phyloP scores from a whole-genome alignment of 208 protist genomes.

The Trypanosoma cruzi region DNA sequence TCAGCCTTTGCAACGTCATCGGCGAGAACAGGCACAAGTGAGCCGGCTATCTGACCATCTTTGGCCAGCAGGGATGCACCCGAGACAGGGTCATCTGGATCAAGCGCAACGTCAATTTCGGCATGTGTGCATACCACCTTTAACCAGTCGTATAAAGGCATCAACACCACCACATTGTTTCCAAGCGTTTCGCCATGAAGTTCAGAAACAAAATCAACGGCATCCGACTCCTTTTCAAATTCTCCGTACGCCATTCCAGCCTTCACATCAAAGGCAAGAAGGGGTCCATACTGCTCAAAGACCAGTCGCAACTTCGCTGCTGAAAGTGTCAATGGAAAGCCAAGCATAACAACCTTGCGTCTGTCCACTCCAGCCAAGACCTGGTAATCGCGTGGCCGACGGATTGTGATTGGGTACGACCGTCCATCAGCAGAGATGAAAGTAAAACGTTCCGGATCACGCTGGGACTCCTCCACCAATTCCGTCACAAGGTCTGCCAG shows the following conservation, averaged over 20 bases:
- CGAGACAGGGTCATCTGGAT: slow-evolving; percentile 74
- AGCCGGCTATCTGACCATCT: slow-evolving; percentile 21
- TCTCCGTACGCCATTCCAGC: slow-evolving; percentile 77
- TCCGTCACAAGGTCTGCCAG: slow-evolving; percentile 82
- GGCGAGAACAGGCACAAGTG: slow-evolving; percentile 48
- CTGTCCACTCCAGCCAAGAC: slow-evolving; percentile 54
- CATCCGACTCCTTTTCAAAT: slow-evolving; percentile 57
- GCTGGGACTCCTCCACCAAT: slow-evolving; percentile 53
- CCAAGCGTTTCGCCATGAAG: slow-evolving; percentile 76
- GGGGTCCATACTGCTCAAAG: slow-evolving; percentile 65
- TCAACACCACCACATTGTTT: slow-evolving; percentile 55
- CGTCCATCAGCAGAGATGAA: slow-evolving; percentile 56
- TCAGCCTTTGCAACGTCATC: slow-evolving; percentile 31
- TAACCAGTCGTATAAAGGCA: slow-evolving; percentile 81
- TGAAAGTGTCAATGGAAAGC: slow-evolving; percentile 64
- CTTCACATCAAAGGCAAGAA: slow-evolving; percentile 68
- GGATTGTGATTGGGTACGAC: slow-evolving; percentile 60
- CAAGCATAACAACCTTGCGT: slow-evolving; percentile 72
- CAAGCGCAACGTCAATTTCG: slow-evolving; percentile 72
- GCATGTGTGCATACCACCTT: slow-evolving; percentile 63
- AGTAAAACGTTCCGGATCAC: slow-evolving; percentile 60
- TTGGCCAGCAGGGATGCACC: slow-evolving; percentile 55
- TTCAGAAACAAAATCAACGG: slow-evolving; percentile 64
- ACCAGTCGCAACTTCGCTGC: slow-evolving; percentile 47
- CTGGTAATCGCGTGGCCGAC: slow-evolving; percentile 74